phyloP scores from a whole-genome alignment of 1,284 basidiomycete genomes.

The Boletus semigastroideus region DNA sequence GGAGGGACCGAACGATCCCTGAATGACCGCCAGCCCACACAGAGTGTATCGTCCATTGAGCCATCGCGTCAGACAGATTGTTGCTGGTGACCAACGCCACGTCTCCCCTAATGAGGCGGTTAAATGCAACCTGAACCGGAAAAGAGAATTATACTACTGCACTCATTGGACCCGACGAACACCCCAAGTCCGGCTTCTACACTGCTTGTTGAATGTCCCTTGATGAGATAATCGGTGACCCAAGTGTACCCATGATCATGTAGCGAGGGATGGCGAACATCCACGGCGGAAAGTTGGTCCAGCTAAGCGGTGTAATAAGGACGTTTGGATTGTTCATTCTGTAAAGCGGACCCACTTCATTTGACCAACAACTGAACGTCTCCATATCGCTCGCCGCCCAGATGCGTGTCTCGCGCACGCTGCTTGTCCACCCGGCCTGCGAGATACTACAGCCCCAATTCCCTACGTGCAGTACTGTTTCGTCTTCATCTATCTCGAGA shows the following conservation, averaged over 20 bases:
- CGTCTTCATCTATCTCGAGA: conserved; percentile 72
- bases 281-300: conserved; percentile 46
- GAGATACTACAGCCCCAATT: conserved; percentile 78
- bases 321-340: neutral
- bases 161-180: conserved; percentile 67
- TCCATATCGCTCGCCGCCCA: conserved; percentile 86
- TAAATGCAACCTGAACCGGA: neutral
- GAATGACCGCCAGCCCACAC: conserved; percentile 52
- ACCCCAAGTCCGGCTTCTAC: conserved; percentile 37
- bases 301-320: conserved; percentile 39
- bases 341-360: conserved; percentile 47
- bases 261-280: conserved; percentile 53
- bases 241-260: conserved; percentile 48
- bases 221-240: conserved; percentile 65
- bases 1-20: conserved; percentile 56
- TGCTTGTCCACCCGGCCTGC: conserved; percentile 65
- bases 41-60: conserved; percentile 51
- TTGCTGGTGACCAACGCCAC: conserved; percentile 51
- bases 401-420: conserved; percentile 37
- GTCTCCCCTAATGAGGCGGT: conserved; percentile 50
- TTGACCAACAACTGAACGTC: conserved; percentile 74
- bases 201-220: conserved; percentile 35
- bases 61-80: conserved; percentile 35
- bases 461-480: conserved; percentile 63
- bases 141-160: conserved; percentile 22